Base-by-base conservation (phyloP, 2,329 filamentous ascomycete species). In the Calonectria pauciramosa region DNA sequence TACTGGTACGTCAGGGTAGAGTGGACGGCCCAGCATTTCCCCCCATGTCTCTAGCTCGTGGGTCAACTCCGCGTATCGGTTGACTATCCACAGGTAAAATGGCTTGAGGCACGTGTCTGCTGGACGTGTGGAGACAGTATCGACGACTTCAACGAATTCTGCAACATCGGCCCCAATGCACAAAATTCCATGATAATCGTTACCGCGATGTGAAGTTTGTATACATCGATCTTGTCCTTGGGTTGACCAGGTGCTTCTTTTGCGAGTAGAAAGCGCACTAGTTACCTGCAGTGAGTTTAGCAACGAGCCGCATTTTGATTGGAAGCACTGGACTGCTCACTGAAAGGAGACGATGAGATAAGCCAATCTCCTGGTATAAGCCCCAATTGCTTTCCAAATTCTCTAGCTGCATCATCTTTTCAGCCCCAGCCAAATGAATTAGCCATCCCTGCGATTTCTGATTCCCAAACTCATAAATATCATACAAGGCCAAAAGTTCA, bases 401-500 rank as follows among this genome's bases (percentile, higher is more conserved):
- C 26, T 18, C 14, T 8, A 51, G 11, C 28, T 7, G 14, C n/a
- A 64, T 13, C 14, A 70, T 51, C 30, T 30, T 49, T 28, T 64
- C 68, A 7, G 68, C 68, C 6, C 68, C 68, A 36, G 56, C 32
- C 20, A 70, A 9, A 70, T 70, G 56, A 28, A 47, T 14, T 11
- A 63, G 13, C 68, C 41, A 70, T 6, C 32, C 54, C 9, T 32
- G 56, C 16, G 51, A 30, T 18, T 34, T 69, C n/a, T 23, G 56
- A 20, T 14, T 44, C 18, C 38, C 54, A 51, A 69, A 63, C 20
- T 70, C 68, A 47, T 64, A 70, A 36, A 70, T 64, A 32, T 64
- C 68, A 16, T 70, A 64, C 8, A 63, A 41, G 3, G 41, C 32
- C 23, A 70, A 18, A 32, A 64, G 41, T 14, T 70, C 68, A 36